phyloP scores from a whole-genome alignment of 768 basidiomycete genomes.

The Saitozyma sp. region DNA sequence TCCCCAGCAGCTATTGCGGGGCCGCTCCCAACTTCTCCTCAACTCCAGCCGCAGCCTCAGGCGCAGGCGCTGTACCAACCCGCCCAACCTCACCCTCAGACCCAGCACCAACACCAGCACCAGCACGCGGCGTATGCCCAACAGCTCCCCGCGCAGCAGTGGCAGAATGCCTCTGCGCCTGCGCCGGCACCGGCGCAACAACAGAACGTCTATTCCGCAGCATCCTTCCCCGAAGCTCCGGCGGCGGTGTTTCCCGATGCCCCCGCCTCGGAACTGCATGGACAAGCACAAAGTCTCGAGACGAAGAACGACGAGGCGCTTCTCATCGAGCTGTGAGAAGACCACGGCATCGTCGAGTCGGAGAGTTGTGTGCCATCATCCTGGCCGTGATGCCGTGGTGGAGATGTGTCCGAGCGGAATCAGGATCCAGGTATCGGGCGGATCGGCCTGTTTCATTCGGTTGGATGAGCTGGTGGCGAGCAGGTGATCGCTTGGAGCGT shows the following conservation, averaged over 20 bases:
- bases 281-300: constrained; percentile 21
- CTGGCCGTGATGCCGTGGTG: background rate
- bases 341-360: no score
- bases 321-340: constrained; percentile 42
- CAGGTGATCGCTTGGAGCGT: no score
- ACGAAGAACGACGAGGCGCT: constrained; percentile 42
- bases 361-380: background rate
- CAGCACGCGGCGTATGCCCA: constrained; percentile 11
- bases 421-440: no score
- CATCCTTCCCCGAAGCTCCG: constrained; percentile 41
- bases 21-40: constrained; percentile 6
- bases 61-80: constrained; percentile 7
- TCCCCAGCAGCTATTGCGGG: background rate
- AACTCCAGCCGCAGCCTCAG: constrained; percentile 11
- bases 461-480: no score
- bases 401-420: no score
- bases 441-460: no score
- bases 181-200: constrained; percentile 5
- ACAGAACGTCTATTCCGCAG: constrained; percentile 25
- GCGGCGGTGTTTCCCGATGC: constrained; percentile 50
- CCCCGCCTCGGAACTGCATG: constrained; percentile 24
- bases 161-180: no score
- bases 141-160: background rate
- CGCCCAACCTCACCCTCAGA: constrained; percentile 13
- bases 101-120: constrained; percentile 14